Base-by-base conservation (phyloP, 768 basidiomycete species). In the Agaricus subrufescens region DNA sequence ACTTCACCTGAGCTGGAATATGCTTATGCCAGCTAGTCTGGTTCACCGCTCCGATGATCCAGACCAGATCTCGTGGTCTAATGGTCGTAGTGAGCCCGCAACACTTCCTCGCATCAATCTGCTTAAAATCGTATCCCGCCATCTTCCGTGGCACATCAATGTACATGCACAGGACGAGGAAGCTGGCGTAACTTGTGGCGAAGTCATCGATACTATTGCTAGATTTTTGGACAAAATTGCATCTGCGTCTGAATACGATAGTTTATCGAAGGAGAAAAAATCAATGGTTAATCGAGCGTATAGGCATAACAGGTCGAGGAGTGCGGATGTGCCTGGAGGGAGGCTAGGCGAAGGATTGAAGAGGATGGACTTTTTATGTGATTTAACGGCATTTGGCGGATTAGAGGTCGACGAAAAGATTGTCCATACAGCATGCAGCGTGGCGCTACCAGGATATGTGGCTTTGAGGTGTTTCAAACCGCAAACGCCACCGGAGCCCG, bases 131-230 rank as follows among this genome's bases (percentile, higher is more conserved):
- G 81, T 86, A 61, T 80, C 80, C 11, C 67, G 73, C 46, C 71
- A 77, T 42, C 85, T 81, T 45, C 91, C 91, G 1, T 93, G 91
- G 91, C 89, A 86, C 66, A 88, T 72, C 86, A 5, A 83, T 83
- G 54, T 77, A 89, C 50, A 82, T 78, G 68, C 91, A 87, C 63
- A 81, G 85, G 14, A 69, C 73, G 0, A 77, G 11, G 77, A 79
- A 3, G 26, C 57, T 5, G 91, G 91, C 0, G 89, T 94, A 15
- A 91, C 89, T 2, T 77, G 89, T 59, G 79, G 78, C 15, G 89
- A 94, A 65, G 77, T 93, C 84, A 64, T 91, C 84, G 66, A 66
- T 1, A 46, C 55, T 3, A 70, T 91, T 50, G 75, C 77, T 45
- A 62, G 68, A 1, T 75, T 76, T 60, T 64, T 91, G 69, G 72